Evolutionary conservation across 208 protist genomes (phyloP).

Genomic region (Acanthamoeba triangularis): DNA sequence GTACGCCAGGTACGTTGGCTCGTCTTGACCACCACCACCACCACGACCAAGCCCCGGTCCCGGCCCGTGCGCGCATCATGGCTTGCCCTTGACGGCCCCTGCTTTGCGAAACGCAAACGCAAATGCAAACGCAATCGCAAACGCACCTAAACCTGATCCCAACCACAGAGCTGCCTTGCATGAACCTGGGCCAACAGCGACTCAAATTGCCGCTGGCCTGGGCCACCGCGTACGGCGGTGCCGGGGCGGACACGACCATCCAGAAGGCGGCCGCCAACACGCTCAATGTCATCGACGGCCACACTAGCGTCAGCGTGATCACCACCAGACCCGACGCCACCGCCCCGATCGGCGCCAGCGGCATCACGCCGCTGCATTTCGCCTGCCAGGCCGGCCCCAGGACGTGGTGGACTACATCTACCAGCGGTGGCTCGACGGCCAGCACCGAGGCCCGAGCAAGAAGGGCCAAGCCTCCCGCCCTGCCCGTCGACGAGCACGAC

Average conservation of each 20-base stretch:
- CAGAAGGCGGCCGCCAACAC: too few species aligned
- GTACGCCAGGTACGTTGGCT: not conserved
- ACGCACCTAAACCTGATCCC: too few species aligned
- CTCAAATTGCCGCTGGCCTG: not conserved
- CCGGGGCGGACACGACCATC: not conserved
- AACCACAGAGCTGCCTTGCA: not conserved
- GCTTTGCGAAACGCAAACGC: not conserved
- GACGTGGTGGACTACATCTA: constrained; percentile 35
- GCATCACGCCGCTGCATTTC: not conserved
- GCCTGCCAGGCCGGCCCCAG: not conserved
- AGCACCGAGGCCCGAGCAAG: not conserved
- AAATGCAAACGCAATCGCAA: not conserved
- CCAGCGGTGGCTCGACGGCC: not conserved
- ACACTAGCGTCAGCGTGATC: not conserved
- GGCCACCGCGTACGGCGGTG: not conserved
- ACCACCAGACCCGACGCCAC: too few species aligned
- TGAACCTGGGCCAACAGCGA: not conserved
- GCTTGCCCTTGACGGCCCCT: too few species aligned
- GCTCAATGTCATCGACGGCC: not conserved
- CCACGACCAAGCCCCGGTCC: too few species aligned
- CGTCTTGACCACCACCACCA: not conserved
- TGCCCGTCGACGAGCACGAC: not conserved
- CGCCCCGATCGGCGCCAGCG: not conserved
- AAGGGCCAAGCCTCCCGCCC: not conserved
- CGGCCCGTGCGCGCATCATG: too few species aligned